These are phyloP conservation scores for Apostasia shenzhenica DNA, from an alignment of 106 monocot genomes.

Conservation along the genomic window DNA sequence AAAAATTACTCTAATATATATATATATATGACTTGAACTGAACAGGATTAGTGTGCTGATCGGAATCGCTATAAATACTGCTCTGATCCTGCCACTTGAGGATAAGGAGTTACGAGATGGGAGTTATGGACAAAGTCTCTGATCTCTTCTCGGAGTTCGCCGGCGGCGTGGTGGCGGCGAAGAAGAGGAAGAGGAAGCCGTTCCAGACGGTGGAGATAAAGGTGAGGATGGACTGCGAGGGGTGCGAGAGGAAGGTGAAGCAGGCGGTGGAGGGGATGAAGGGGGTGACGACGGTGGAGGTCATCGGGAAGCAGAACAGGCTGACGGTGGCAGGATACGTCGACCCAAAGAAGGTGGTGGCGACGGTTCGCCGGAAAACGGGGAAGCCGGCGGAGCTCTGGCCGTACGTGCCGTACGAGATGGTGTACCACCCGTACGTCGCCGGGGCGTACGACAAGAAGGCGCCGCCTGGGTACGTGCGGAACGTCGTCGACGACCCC, in stretches of 20 bases:
- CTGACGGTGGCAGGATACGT: constrained; percentile 14
- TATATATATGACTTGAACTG: no score
- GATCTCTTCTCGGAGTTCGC: no score
- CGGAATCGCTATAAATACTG: no score
- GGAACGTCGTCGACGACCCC: constrained; percentile 10
- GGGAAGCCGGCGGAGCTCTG: constrained; percentile 9
- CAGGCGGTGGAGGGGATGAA: constrained; percentile 12
- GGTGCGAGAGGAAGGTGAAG: constrained; percentile 47
- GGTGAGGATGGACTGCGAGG: constrained; percentile 50
- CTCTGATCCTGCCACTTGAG: no score
- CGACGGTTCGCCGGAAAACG: constrained; percentile 10
- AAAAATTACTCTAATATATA: no score
- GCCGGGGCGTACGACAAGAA: constrained; percentile 11
- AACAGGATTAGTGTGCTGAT: no score
- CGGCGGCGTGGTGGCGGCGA: no score
- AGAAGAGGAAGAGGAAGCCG: constrained; percentile 33
- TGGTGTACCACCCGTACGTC: constrained; percentile 12
- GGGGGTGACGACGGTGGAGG: constrained; percentile 3
- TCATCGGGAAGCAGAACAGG: constrained; percentile 15
- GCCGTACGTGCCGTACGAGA: constrained; percentile 18
- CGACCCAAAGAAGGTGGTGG: constrained; percentile 11
- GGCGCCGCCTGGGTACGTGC: constrained; percentile 17
- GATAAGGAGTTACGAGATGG: no score
- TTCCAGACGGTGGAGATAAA: constrained; percentile 49
- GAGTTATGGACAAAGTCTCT: no score